These are phyloP conservation scores for Leccinum fibrillosum DNA, from an alignment of 768 basidiomycete species.

Conservation along the genomic window DNA sequence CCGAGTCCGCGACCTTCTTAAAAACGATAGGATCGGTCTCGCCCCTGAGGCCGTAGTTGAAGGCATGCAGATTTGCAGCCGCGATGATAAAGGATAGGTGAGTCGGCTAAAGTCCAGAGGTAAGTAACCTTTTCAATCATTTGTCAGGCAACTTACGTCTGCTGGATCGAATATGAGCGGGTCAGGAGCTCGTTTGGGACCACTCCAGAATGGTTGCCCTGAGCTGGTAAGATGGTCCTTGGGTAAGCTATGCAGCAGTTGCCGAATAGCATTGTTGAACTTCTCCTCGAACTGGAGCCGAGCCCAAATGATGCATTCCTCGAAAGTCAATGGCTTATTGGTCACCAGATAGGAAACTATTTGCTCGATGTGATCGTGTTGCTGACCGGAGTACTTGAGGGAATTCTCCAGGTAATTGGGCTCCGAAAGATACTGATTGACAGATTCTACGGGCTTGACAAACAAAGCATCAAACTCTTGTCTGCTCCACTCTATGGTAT, in stretches of 20 bases:
- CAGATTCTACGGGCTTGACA: conserved; percentile 89
- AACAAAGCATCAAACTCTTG: conserved; percentile 91
- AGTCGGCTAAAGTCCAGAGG: conserved; percentile 50
- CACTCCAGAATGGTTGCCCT: conserved; percentile 98
- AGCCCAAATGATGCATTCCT: conserved; percentile 98
- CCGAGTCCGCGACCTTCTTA: conserved; percentile 78
- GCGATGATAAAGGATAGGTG: conserved; percentile 90
- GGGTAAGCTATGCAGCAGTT: conserved; percentile 89
- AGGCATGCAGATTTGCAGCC: conserved; percentile 94
- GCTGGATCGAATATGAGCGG: conserved; percentile 81
- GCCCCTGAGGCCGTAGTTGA: conserved; percentile 95
- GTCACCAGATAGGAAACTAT: conserved; percentile 88
- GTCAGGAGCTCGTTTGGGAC: conserved; percentile 96
- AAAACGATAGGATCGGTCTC: conserved; percentile 76
- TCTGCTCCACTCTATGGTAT: conserved; percentile 99
- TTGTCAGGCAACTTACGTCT: conserved; percentile 56
- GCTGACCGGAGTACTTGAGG: conserved; percentile 88
- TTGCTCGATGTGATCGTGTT: conserved; percentile 84
- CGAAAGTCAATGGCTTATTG: conserved; percentile 91
- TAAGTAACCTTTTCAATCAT: conserved; percentile 9
- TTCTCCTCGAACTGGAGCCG: conserved; percentile 92
- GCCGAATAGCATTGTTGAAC: conserved; percentile 90
- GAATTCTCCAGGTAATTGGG: conserved; percentile 92
- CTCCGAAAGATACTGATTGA: conserved; percentile 95
- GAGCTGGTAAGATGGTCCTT: conserved; percentile 89